Evolutionary conservation across 2,329 filamentous ascomycete species (phyloP).

Genomic region (Trichoderma gracile): DNA sequence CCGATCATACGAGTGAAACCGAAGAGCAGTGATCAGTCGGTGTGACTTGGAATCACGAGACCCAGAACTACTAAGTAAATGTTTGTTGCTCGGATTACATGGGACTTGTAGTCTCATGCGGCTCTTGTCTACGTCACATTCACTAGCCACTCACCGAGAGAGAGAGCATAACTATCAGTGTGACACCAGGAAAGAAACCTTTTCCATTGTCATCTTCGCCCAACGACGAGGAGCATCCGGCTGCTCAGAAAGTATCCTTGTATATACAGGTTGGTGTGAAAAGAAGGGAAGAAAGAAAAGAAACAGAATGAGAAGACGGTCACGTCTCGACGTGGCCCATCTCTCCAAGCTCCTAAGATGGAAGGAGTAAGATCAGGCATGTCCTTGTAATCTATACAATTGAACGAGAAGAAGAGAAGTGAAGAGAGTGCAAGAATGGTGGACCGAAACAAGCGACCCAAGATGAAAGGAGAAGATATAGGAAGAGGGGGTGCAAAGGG

Average conservation of each 20-base stretch:
- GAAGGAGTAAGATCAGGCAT: not conserved
- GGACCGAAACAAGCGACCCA: no score
- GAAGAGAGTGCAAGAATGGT: no score
- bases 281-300: not conserved
- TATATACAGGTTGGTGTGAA: conserved; percentile 7
- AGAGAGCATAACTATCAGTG: not conserved
- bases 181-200: not conserved
- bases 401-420: conserved; percentile 12
- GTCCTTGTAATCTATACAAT: conserved; percentile 25
- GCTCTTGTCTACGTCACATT: not conserved
- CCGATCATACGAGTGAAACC: not conserved
- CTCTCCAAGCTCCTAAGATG: conserved; percentile 1
- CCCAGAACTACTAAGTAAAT: no score
- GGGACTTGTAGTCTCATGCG: no score
- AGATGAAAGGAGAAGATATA: no score
- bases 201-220: not conserved
- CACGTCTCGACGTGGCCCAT: conserved; percentile 4
- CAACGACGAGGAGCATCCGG: conserved; percentile 17
- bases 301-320: not conserved
- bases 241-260: not conserved
- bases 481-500: no score
- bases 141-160: not conserved
- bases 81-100: no score
- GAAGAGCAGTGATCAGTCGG: not conserved
- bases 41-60: not conserved